Base-by-base conservation (phyloP, 140 eudicot genomes). In the Bidens hawaiensis region DNA sequence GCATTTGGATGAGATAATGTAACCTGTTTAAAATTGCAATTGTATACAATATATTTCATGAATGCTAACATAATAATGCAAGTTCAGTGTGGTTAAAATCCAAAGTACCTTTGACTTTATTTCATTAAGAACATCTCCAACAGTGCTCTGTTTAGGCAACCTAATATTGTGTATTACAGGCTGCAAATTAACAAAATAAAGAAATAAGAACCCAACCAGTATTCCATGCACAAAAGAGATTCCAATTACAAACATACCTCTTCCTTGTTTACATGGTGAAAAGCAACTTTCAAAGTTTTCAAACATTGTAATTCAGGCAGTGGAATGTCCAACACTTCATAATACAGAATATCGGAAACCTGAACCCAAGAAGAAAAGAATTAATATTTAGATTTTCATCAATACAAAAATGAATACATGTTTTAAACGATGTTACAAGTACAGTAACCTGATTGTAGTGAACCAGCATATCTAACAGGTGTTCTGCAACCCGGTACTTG, bases 261-360 rank as follows among this genome's bases (percentile, higher is more conserved):
- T 41, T 83, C 85, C 71, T 83, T 79, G 18, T 76, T 65, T 22
- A 80, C 76, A 73, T 75, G 83, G 40, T 79, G 80, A 30, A 79
- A 83, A 56, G 86, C 81, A 49, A 83, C 85, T 71, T 83, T 83
- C 40, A 83, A 64, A 65, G 81, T 76, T 59, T 83, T 83, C 52
- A 83, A 67, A 67, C 90, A 76, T 68, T 83, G 90, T 21, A 83
- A 62, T 48, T 83, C 83, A 38, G 90, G 90, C 62, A 83, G 78
- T 51, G 90, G 90, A 48, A 83, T 83, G 68, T 83, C 90, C 51
- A 83, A 65, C 50, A 83, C 83, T 77, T 83, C 90, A 48, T 79
- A 83, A 63, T 83, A 79, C 65, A 79, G 64, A 51, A 83, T 79
- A 79, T 79, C 90, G 43, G 90, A 79, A 24, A 71, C 75, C 86